phyloP scores from a whole-genome alignment of 108 stramenopile species.

The Nitzschia inconspicua region DNA sequence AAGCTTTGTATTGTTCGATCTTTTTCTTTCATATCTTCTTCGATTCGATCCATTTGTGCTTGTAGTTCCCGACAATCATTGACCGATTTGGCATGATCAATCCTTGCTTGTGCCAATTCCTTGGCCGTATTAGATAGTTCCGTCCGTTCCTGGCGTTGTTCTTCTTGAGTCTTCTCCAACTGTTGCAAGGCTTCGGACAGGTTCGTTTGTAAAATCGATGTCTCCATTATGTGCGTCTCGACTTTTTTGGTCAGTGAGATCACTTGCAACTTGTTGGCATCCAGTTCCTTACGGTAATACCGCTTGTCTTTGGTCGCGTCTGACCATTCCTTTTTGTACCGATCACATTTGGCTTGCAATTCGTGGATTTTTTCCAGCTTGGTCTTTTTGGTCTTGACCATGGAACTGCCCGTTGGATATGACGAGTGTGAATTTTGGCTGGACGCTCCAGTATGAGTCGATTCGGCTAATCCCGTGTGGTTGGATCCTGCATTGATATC shows the following conservation, averaged over 20 bases:
- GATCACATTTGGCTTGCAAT: constrained; percentile 32
- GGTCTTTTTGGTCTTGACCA: constrained; percentile 9
- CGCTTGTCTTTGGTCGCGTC: constrained; percentile 19
- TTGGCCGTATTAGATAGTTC: constrained; percentile 23
- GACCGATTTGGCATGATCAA: constrained; percentile 26
- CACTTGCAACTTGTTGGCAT: constrained; percentile 12
- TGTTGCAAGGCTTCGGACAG: constrained; percentile 22
- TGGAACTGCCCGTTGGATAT: background rate
- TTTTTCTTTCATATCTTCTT: constrained; percentile 14
- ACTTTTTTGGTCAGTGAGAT: constrained; percentile 18
- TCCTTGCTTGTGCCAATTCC: constrained; percentile 27
- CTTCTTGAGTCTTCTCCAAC: constrained; percentile 9
- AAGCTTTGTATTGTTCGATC: constrained; percentile 9
- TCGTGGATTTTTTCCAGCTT: constrained; percentile 37
- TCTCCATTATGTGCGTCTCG: constrained; percentile 16
- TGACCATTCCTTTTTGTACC: constrained; percentile 29
- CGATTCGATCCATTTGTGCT: constrained; percentile 14
- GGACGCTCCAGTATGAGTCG: no score
- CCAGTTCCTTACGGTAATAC: constrained; percentile 11
- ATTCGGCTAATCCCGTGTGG: no score
- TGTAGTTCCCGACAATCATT: constrained; percentile 16
- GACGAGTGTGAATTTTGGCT: no score
- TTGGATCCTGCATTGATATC: no score
- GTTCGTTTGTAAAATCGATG: constrained; percentile 14
- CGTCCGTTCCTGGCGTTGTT: constrained; percentile 28